Conservation (phyloP, 2,329 filamentous ascomycete genomes). For the Talaromyces verruculosus region DNA sequence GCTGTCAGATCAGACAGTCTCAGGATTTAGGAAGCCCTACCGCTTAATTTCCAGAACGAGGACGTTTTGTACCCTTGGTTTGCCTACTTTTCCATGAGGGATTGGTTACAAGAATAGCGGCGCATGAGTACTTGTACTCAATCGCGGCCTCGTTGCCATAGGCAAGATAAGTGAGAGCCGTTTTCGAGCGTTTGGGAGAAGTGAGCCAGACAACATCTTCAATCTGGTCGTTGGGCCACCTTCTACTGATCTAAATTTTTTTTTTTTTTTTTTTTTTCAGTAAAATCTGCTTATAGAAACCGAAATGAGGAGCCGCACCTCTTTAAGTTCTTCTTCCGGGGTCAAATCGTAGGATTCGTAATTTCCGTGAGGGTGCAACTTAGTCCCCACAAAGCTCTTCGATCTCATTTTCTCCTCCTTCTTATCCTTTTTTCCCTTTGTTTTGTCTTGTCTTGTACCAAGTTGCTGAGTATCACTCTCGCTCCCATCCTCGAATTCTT, state of each 20-base stretch:
- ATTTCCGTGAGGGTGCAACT: background rate
- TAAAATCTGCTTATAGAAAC: no score
- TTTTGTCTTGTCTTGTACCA: no score
- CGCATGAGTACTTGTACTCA: slow-evolving; percentile 25
- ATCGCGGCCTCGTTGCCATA: slow-evolving; percentile 29
- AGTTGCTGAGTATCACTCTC: background rate
- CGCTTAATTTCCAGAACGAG: no score
- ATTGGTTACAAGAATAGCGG: slow-evolving; percentile 28
- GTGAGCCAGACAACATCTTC: slow-evolving; percentile 28
- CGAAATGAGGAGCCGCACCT: background rate
- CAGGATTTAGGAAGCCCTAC: no score
- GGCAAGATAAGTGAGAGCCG: slow-evolving; percentile 25
- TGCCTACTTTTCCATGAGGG: slow-evolving; percentile 23
- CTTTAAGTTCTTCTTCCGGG: background rate
- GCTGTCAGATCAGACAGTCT: no score
- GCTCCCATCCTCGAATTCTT: background rate
- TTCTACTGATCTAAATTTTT: slow-evolving; percentile 5
- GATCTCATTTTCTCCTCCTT: background rate
- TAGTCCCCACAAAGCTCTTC: background rate
- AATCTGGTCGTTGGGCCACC: slow-evolving; percentile 20
- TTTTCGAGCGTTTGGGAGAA: slow-evolving; percentile 24
- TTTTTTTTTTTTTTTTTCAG: no score
- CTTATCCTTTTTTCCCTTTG: background rate
- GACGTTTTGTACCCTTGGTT: background rate
- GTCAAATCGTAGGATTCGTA: no score